Percentiles rank a stretch among this genome's conserved stretches.
phyloP scores from a whole-genome alignment of 1,284 basidiomycete species.

The Cryptococcus sp. region DNA sequence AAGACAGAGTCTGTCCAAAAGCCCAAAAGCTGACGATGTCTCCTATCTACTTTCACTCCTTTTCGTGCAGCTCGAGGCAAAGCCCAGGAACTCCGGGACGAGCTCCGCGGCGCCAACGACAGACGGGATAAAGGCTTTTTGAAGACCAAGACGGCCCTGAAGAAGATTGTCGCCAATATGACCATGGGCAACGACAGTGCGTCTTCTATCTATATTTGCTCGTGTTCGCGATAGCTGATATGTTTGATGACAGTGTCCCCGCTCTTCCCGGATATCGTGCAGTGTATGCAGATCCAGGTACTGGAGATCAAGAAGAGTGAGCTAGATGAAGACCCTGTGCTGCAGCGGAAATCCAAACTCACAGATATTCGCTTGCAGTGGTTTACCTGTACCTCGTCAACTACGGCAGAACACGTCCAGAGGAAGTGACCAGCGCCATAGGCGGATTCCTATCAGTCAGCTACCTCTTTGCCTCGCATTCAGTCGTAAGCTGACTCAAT shows the following conservation, averaged over 20 bases:
- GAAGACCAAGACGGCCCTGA: conserved; percentile 86
- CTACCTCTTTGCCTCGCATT: not conserved
- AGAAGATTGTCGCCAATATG: conserved; percentile 97
- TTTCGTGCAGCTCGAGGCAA: conserved; percentile 67
- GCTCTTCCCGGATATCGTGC: conserved; percentile 94
- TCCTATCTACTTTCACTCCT: not conserved
- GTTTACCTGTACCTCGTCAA: conserved; percentile 98
- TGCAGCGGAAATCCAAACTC: not conserved
- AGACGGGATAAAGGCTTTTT: conserved; percentile 90
- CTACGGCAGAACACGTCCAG: conserved; percentile 95
- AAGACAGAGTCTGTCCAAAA: not conserved
- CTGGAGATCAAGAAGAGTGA: conserved; percentile 99
- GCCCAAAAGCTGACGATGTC: not conserved
- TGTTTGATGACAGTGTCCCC: conserved; percentile 76
- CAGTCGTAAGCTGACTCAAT: conserved; percentile 2
- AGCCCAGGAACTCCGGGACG: conserved; percentile 75
- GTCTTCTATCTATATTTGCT: conserved; percentile 78
- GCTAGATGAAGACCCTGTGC: conserved; percentile 35
- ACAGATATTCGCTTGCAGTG: conserved; percentile 59
- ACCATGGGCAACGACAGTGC: conserved; percentile 96
- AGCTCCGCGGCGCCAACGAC: conserved; percentile 79
- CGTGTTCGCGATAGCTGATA: not conserved
- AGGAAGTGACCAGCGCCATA: conserved; percentile 92
- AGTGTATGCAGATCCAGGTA: conserved; percentile 77
- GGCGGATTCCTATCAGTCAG: conserved; percentile 84